Evolutionary conservation across 208 protist genomes (phyloP).

Genomic region (Leishmania arabica): DNA sequence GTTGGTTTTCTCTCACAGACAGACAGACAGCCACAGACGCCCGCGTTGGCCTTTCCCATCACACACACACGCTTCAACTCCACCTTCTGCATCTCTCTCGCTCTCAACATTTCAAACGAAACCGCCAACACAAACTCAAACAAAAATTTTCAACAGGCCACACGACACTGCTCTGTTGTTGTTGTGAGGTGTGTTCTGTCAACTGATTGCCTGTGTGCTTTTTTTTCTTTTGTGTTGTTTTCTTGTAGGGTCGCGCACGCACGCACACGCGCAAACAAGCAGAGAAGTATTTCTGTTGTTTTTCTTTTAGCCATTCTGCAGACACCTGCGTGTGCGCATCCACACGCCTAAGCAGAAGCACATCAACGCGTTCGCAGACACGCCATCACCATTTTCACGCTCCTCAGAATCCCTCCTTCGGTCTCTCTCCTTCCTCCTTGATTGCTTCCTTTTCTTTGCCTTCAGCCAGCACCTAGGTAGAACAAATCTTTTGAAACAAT

Average conservation of each 20-base stretch:
- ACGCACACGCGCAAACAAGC: not conserved
- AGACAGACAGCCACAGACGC: not conserved
- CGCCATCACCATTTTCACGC: not conserved
- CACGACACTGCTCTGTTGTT: not conserved
- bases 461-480: not conserved
- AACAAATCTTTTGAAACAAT: not conserved
- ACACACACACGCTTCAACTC: not conserved
- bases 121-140: too few species aligned
- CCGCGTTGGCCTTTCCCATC: not conserved
- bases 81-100: not conserved
- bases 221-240: not conserved
- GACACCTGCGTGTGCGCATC: not conserved
- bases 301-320: not conserved
- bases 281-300: too few species aligned
- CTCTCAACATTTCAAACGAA: not conserved
- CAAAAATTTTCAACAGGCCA: not conserved
- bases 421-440: not conserved
- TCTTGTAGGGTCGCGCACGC: not conserved
- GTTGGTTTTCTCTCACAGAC: not conserved
- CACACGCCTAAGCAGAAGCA: not conserved
- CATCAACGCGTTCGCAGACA: not conserved
- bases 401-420: not conserved
- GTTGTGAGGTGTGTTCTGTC: not conserved
- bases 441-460: conserved; percentile 1
- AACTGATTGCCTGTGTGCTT: not conserved